Evolutionary conservation across 768 basidiomycete genomes (phyloP), one percentile per base, ranked within the genome.

Genomic region (Suillus decipiens): DNA sequence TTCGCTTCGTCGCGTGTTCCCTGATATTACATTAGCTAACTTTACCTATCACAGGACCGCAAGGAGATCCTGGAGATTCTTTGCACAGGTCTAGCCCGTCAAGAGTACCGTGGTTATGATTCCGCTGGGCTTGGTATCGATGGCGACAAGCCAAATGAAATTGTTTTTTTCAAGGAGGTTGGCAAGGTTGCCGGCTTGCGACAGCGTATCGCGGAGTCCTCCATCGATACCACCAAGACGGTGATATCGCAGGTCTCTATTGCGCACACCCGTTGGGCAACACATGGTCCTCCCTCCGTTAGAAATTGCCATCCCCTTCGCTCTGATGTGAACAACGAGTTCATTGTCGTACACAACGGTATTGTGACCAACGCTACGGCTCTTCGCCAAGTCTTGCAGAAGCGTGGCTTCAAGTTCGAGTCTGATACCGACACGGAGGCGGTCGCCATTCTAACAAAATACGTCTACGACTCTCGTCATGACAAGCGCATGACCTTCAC

Each of bases 201-300:
- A 76, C 92, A 96, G 81, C 87, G 89, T 78, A 95, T 97, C 72
- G 86, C 88, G 45, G 79, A 81, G 62, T 87, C 92, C 34, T 75
- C 72, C 66, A 70, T 94, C 69, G 84, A 96, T 75, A 88, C 90
- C 63, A 78, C 82, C 72, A 95, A 93, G 81, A 82, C 85, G 42
- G 89, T 86, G 77, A 73, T 93, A 59, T 87, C 89, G 47, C 95
- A 98, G 79, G 94, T 96, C 51, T 95, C 94, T 43, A 98, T 99
- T 78, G 96, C 96, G 14, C 97, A 99, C 80, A 99, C 97, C 14
- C 93, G 97, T 68, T 99, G 97, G 97, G 97, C 97, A 2, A 99
- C 97, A 22, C 97, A 99, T 73, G 97, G 97, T 42, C 86, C 89
- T 22, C 96, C 95, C 24, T 90, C 89, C 4, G 84, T 87, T 60